Conservation (phyloP, 768 basidiomycete genomes). For the Pisolithus tinctorius region DNA sequence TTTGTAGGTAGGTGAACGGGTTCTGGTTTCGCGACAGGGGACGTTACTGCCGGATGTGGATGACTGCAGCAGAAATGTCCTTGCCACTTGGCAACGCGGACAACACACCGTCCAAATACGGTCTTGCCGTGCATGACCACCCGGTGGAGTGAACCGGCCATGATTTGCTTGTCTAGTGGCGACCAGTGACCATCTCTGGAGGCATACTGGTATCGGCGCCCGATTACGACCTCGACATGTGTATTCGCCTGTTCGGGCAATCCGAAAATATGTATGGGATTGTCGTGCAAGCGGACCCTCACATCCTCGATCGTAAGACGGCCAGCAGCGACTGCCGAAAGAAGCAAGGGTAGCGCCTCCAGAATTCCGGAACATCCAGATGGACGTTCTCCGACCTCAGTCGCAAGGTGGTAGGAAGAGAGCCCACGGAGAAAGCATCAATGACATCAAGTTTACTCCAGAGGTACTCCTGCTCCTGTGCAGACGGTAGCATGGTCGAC, state of each 20-base stretch:
- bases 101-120: slow-evolving; percentile 76
- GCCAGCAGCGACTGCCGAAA: slow-evolving; percentile 78
- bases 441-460: slow-evolving; percentile 83
- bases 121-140: slow-evolving; percentile 89
- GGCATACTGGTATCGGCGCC: slow-evolving; percentile 58
- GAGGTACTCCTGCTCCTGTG: slow-evolving; percentile 70
- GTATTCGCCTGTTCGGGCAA: slow-evolving; percentile 83
- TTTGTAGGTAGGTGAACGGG: slow-evolving; percentile 27
- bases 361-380: slow-evolving; percentile 75
- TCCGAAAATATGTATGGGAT: slow-evolving; percentile 87
- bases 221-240: slow-evolving; percentile 88
- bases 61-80: slow-evolving; percentile 61
- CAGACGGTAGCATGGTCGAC: slow-evolving; percentile 58
- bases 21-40: slow-evolving; percentile 20
- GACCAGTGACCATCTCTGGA: slow-evolving; percentile 64
- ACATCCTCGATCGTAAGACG: slow-evolving; percentile 80
- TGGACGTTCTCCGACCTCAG: slow-evolving; percentile 50
- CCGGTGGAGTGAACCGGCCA: slow-evolving; percentile 78
- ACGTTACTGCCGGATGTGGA: slow-evolving; percentile 32
- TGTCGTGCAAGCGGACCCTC: slow-evolving; percentile 78
- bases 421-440: slow-evolving; percentile 87
- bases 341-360: slow-evolving; percentile 81
- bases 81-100: slow-evolving; percentile 54
- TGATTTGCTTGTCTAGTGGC: slow-evolving; percentile 56
- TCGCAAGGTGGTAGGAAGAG: slow-evolving; percentile 67